These are phyloP conservation scores for Lentithecium fluviatile DNA, from an alignment of 495 filamentous ascomycete species.

Conservation along the genomic window DNA sequence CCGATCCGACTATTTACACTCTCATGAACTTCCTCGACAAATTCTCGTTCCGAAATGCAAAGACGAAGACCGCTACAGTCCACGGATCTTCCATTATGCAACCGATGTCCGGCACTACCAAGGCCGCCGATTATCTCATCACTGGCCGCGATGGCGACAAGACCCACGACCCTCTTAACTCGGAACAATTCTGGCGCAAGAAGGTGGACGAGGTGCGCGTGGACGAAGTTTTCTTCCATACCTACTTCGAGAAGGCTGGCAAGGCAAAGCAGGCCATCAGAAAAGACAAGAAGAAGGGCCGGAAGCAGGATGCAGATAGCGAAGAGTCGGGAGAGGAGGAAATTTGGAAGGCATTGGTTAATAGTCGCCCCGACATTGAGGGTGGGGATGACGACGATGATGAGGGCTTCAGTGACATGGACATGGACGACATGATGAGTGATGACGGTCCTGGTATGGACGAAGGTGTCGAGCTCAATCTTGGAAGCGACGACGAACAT, in stretches of 20 bases:
- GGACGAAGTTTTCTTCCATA: constrained; percentile 97
- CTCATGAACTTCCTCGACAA: constrained; percentile 94
- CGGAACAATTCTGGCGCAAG: constrained; percentile 87
- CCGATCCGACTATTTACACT: constrained; percentile 81
- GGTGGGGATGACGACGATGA: constrained; percentile 45
- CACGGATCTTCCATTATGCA: constrained; percentile 94
- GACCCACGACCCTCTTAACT: constrained; percentile 64
- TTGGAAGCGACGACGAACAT: constrained; percentile 47
- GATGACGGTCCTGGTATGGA: constrained; percentile 48
- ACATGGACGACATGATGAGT: constrained; percentile 59
- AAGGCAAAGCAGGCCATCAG: constrained; percentile 53
- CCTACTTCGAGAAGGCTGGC: constrained; percentile 81
- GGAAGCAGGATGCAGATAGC: constrained; percentile 54
- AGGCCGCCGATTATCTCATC: constrained; percentile 61
- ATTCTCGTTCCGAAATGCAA: constrained; percentile 91
- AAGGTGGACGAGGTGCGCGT: constrained; percentile 79
- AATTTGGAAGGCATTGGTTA: constrained; percentile 91
- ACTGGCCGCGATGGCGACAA: constrained; percentile 54
- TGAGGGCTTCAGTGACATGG: constrained; percentile 43
- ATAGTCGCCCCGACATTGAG: constrained; percentile 74
- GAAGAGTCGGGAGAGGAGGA: constrained; percentile 58
- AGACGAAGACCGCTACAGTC: constrained; percentile 56
- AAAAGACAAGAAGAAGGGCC: constrained; percentile 54
- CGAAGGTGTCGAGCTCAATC: constrained; percentile 55
- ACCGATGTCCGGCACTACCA: constrained; percentile 69